Evolutionary conservation across 257 asterid genomes (phyloP).

Genomic region (Eucommia ulmoides): DNA sequence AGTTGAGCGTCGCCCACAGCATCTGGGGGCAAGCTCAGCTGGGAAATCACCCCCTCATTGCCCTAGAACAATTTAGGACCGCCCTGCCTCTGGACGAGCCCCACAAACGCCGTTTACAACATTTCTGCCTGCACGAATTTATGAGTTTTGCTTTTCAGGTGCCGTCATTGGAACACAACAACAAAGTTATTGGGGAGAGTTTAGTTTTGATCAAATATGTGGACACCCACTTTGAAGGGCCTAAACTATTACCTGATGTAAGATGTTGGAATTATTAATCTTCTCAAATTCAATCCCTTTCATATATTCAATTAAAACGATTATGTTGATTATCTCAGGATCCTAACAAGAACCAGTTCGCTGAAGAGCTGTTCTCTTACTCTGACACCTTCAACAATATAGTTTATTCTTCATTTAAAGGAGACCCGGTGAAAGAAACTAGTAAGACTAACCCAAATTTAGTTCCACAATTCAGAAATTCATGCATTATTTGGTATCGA

Average conservation of each 20-base stretch:
- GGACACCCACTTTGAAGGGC: constrained; percentile 69
- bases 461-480: no score
- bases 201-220: constrained; percentile 74
- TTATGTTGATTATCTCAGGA: constrained; percentile 29
- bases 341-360: constrained; percentile 37
- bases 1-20: no score
- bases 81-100: no score
- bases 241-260: constrained; percentile 69
- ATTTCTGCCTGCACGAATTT: no score
- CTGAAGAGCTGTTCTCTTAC: constrained; percentile 49
- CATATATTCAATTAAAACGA: constrained; percentile 2
- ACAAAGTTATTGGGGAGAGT: constrained; percentile 78
- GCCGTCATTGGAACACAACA: constrained; percentile 69
- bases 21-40: no score
- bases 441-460: constrained; percentile 25
- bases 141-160: no score
- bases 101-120: no score
- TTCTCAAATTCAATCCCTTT: background rate
- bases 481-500: no score
- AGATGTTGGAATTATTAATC: constrained; percentile 14
- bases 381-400: constrained; percentile 38
- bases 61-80: no score
- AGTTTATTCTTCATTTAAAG: constrained; percentile 42
- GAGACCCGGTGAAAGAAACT: constrained; percentile 29
- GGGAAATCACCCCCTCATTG: no score